These are phyloP conservation scores for Rubroboletus pulcherrimus DNA, from an alignment of 768 basidiomycete species.

Conservation along the genomic window DNA sequence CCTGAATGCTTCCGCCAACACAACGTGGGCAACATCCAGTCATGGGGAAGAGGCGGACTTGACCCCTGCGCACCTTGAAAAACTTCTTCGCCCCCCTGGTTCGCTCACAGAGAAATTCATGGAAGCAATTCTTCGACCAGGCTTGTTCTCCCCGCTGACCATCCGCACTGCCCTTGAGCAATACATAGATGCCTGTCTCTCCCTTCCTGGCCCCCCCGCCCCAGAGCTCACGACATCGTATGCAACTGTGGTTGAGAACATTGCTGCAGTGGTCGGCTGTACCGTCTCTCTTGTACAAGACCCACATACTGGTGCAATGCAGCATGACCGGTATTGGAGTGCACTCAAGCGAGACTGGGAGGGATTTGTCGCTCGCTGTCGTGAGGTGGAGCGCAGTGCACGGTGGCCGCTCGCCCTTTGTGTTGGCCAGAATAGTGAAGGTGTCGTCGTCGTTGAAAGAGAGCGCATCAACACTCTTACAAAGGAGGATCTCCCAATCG, in stretches of 20 bases:
- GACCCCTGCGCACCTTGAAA: constrained; percentile 86
- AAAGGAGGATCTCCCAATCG: constrained; percentile 64
- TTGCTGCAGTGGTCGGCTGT: constrained; percentile 83
- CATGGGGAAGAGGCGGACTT: constrained; percentile 72
- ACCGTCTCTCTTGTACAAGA: constrained; percentile 72
- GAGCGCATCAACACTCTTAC: constrained; percentile 69
- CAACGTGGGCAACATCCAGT: constrained; percentile 51
- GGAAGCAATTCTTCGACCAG: constrained; percentile 79
- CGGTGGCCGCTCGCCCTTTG: constrained; percentile 76
- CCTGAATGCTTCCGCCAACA: constrained; percentile 25
- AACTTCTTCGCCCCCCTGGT: constrained; percentile 65
- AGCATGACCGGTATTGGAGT: constrained; percentile 78
- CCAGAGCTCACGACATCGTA: constrained; percentile 61
- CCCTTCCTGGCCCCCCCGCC: constrained; percentile 54
- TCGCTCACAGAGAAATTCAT: constrained; percentile 79
- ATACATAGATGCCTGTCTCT: constrained; percentile 71
- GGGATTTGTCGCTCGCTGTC: constrained; percentile 87
- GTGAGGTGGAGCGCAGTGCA: constrained; percentile 84
- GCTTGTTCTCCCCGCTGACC: constrained; percentile 80
- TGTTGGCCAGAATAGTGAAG: constrained; percentile 35
- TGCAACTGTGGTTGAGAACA: constrained; percentile 65
- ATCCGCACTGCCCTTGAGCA: constrained; percentile 79
- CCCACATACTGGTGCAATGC: constrained; percentile 73
- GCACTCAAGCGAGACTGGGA: constrained; percentile 93
- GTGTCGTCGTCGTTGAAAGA: constrained; percentile 66